phyloP scores from a whole-genome alignment of 805 yeast genomes.

The Kodamaea kakaduensis region DNA sequence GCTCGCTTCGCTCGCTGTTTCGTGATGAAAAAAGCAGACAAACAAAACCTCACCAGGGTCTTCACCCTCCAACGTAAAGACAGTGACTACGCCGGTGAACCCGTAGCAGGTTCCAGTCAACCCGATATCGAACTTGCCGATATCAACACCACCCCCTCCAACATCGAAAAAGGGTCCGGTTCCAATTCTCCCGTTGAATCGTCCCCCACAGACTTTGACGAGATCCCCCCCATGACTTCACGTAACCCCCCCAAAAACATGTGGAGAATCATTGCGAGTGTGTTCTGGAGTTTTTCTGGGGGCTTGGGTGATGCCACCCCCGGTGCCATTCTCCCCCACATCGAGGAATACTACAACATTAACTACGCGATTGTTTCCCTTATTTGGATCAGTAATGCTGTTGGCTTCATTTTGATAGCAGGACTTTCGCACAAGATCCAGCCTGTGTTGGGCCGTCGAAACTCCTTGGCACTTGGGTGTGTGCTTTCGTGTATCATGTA shows the following conservation, averaged over 20 bases:
- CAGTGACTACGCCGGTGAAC: conserved; percentile 1
- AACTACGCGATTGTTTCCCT: conserved; percentile 52
- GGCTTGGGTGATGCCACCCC: conserved; percentile 57
- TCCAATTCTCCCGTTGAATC: neutral
- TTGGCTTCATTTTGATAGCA: conserved; percentile 53
- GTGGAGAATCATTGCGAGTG: conserved; percentile 39
- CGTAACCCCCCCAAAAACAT: conserved; percentile 40
- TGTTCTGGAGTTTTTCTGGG: conserved; percentile 36
- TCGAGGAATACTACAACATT: conserved; percentile 46
- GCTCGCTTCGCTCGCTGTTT: too few relatives aligned
- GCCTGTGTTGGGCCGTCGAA: conserved; percentile 36
- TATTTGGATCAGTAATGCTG: conserved; percentile 55
- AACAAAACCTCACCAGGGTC: neutral
- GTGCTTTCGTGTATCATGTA: conserved; percentile 37
- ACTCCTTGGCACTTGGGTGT: conserved; percentile 38
- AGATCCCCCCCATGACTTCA: conserved; percentile 28
- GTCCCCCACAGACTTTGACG: neutral
- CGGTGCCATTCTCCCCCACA: conserved; percentile 55
- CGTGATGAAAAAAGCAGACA: too few relatives aligned
- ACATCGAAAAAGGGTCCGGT: conserved; percentile 2
- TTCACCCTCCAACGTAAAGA: neutral
- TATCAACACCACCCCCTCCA: neutral
- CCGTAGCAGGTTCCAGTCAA: neutral
- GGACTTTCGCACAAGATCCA: conserved; percentile 44
- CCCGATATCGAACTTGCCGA: neutral